Conservation (phyloP, 805 yeast genomes). For the Candida insectorum region DNA sequence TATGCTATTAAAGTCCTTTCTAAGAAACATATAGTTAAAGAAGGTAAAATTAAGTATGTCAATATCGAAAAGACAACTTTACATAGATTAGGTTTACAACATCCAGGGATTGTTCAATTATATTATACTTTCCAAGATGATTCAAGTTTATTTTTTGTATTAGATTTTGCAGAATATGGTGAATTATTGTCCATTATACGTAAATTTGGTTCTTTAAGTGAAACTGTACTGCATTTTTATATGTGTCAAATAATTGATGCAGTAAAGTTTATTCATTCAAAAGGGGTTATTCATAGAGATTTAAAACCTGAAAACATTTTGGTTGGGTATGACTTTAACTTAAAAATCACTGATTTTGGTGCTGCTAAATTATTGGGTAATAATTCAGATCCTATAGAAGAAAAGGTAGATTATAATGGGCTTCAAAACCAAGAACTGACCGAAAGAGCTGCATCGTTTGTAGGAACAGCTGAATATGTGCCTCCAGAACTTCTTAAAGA, state of each 20-base stretch:
- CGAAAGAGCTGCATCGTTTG: constrained; percentile 64
- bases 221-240: constrained; percentile 73
- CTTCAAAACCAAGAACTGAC: constrained; percentile 25
- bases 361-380: constrained; percentile 77
- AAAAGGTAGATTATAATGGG: constrained; percentile 28
- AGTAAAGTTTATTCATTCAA: constrained; percentile 79
- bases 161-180: constrained; percentile 95
- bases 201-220: constrained; percentile 73
- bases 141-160: constrained; percentile 79
- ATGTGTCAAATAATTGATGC: constrained; percentile 89
- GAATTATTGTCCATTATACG: constrained; percentile 80
- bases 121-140: constrained; percentile 96
- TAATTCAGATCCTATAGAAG: constrained; percentile 24
- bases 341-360: constrained; percentile 95
- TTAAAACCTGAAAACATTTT: constrained; percentile 91
- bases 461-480: constrained; percentile 86
- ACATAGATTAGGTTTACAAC: constrained; percentile 77
- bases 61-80: constrained; percentile 91
- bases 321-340: constrained; percentile 77
- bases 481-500: constrained; percentile 82
- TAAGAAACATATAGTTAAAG: constrained; percentile 89
- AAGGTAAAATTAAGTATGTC: constrained; percentile 91
- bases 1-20: constrained; percentile 91
- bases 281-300: constrained; percentile 91
- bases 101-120: constrained; percentile 90